phyloP scores from a whole-genome alignment of 306 rosid species.

The Lagenaria siceraria region DNA sequence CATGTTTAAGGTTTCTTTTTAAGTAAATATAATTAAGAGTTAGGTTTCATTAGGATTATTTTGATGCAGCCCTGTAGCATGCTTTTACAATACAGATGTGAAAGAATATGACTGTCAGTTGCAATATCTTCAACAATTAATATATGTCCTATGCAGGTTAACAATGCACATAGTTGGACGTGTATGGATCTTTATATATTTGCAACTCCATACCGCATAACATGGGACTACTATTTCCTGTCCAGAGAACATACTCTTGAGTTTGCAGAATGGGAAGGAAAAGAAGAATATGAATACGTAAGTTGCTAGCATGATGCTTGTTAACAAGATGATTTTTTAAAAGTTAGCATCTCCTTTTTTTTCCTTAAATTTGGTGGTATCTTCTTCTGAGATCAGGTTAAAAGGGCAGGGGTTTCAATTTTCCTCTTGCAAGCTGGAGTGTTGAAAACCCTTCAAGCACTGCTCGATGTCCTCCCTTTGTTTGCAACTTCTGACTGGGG shows the following conservation, averaged over 20 bases:
- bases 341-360: neutral
- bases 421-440: slow-evolving; percentile 93
- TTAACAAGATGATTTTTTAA: neutral
- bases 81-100: neutral
- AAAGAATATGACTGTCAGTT: neutral
- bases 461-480: slow-evolving; percentile 78
- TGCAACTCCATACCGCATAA: slow-evolving; percentile 87
- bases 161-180: slow-evolving; percentile 83
- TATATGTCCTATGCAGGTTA: slow-evolving; percentile 38
- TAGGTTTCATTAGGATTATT: too few relatives aligned
- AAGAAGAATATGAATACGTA: slow-evolving; percentile 80
- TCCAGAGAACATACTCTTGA: slow-evolving; percentile 91
- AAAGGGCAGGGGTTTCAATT: slow-evolving; percentile 65
- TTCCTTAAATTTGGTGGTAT: slow-evolving; percentile 10
- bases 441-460: slow-evolving; percentile 75
- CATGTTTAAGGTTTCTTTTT: neutral
- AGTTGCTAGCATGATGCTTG: slow-evolving; percentile 20
- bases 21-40: neutral
- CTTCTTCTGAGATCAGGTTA: slow-evolving; percentile 47
- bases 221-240: slow-evolving; percentile 91
- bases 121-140: neutral
- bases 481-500: slow-evolving; percentile 92
- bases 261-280: slow-evolving; percentile 69
- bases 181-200: slow-evolving; percentile 85
- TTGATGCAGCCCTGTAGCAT: neutral